These are phyloP conservation scores for Kwoniella bestiolae DNA, from an alignment of 768 basidiomycete genomes.

Conservation along the genomic window DNA sequence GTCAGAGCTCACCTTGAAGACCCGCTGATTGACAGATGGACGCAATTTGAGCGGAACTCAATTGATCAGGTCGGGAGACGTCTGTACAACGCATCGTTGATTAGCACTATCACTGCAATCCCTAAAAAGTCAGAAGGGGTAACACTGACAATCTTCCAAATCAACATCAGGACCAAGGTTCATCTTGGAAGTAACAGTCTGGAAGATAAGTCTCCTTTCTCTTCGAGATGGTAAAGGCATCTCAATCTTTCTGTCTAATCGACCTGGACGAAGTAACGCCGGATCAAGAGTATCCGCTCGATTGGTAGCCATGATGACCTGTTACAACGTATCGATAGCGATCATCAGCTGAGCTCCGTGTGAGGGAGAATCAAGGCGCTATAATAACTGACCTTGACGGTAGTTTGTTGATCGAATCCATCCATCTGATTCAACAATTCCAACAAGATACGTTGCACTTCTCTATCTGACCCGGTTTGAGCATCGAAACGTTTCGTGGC, in stretches of 20 bases:
- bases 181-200: constrained; percentile 96
- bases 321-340: background rate
- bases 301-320: constrained; percentile 99
- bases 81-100: constrained; percentile 62
- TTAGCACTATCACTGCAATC: background rate
- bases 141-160: constrained; percentile 89
- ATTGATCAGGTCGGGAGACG: constrained; percentile 91
- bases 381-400: constrained; percentile 88
- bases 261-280: constrained; percentile 93
- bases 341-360: constrained; percentile 12
- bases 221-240: constrained; percentile 92
- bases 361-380: background rate
- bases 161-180: constrained; percentile 97
- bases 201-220: constrained; percentile 96
- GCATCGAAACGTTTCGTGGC: constrained; percentile 99
- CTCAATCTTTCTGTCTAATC: constrained; percentile 97
- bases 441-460: constrained; percentile 96
- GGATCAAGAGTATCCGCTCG: constrained; percentile 97
- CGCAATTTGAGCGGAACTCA: constrained; percentile 94
- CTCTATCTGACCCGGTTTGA: constrained; percentile 97
- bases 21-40: constrained; percentile 97
- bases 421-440: constrained; percentile 99
- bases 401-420: constrained; percentile 97
- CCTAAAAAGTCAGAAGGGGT: background rate
- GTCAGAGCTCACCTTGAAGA: constrained; percentile 72